Evolutionary conservation across 2,329 filamentous ascomycete species (phyloP), one percentile per base, ranked within the genome.

Genomic region (Penicillium griseofulvum): DNA sequence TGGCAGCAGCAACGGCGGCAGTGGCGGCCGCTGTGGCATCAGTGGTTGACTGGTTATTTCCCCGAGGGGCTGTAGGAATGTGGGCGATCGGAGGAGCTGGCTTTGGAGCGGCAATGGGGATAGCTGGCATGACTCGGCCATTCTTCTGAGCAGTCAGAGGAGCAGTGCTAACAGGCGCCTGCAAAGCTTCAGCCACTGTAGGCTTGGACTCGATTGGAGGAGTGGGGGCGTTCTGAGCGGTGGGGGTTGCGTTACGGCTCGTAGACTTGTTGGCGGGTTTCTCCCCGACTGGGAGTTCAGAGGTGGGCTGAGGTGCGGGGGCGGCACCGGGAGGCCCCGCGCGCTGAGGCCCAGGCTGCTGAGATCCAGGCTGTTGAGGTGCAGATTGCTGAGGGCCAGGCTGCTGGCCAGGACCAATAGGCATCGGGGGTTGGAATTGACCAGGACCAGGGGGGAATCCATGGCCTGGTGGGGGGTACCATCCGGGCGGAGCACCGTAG

Each of bases 401-500:
- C 38, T 74, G 75, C 47, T 74, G 72, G 36, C 80, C 79, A 39
- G 83, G 81, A 33, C 82, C 84, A 57, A 82, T 80, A 22, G 82
- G 82, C 69, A 82, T 77, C 53, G 68, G 81, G 34, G 83, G 84
- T 56, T 86, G 87, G 68, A 87, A 89, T 19, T 80, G 83, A 45
- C 83, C 87, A 14, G 84, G 87, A 29, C 75, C 79, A 59, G 83
- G 86, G 33, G 86, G 87, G 64, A 91, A 94, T 26, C 86, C 87
- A 73, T 90, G 89, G 7, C 87, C 87, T 9, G 86, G 85, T 50
- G 82, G 84, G 63, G 88, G 88, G 69, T 87, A 93, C 89, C 90
- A 95, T 53, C 87, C 88, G 45, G 79, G 80, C 44, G 86, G 89
- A 16, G 86, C 87, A 60, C 88, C 89, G 71, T 91, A 95, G 1